Base-by-base conservation (phyloP, 2,329 filamentous ascomycete species). In the Cercospora zeina region DNA sequence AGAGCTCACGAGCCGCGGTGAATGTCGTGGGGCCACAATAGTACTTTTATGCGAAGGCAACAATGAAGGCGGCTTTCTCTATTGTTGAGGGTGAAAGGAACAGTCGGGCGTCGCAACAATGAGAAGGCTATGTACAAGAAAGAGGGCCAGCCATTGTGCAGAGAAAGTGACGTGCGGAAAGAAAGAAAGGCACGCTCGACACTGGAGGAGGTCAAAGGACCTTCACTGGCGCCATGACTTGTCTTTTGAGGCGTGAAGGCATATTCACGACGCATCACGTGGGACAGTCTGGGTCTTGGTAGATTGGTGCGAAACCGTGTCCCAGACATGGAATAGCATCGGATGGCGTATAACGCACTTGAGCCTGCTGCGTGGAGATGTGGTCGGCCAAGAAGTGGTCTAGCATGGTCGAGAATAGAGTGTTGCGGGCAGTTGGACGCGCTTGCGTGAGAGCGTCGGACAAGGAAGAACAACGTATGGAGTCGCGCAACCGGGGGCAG, bases 101-200 rank as follows among this genome's bases (percentile, higher is more conserved):
- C 64, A 68, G 66, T 66, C 39, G 36, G 37, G 54, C 55, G 39
- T 55, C 36, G 55, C 53, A 56, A 66, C 64, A 68, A 68, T 65
- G 59, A 54, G 47, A 51, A 51, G 53, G 50, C 58, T 57, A 61
- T 58, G 56, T 63, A 59, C 58, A 61, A 34, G 51, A 62, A 63
- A 59, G 56, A 54, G 58, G 58, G 55, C 34, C 51, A 47, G 56
- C 56, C 58, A 58, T 67, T 61, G 62, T 65, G 37, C 31, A 51
- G 37, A 57, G 51, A 30, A 31, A 51, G 47, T 51, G 24, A 51
- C 47, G 34, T 49, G 62, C 61, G 31, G 27, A 64, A 51, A 60
- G 47, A n/a, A 30, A 61, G 63, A 61, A 27, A n/a, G n/a, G 24
- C 24, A 27, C 24, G 24, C 24, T 54, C 60, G 51, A 66, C 64